Evolutionary conservation across 1,284 basidiomycete genomes (phyloP).

Genomic region (Boletellus dicymbophilus): DNA sequence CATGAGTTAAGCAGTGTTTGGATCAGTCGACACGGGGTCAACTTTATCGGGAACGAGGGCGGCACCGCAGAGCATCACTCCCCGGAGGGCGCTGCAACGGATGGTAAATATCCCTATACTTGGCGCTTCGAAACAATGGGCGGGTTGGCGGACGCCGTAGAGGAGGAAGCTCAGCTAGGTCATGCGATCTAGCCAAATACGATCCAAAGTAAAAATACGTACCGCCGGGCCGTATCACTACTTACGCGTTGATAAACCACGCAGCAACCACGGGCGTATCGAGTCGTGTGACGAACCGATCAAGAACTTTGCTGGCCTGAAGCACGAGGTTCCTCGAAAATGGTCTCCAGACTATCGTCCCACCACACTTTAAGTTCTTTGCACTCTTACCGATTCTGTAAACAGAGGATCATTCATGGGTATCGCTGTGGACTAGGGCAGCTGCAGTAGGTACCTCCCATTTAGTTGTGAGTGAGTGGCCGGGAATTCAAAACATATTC

Average conservation of each 20-base stretch:
- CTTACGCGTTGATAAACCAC: too few species aligned
- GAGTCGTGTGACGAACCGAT: too few species aligned
- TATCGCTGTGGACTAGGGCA: too few species aligned
- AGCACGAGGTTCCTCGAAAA: too few species aligned
- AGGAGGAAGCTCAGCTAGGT: slow-evolving; percentile 14
- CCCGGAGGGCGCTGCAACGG: slow-evolving; percentile 18
- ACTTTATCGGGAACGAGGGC: slow-evolving; percentile 37
- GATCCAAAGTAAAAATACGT: slow-evolving; percentile 3
- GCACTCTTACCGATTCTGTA: too few species aligned
- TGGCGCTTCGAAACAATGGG: slow-evolving; percentile 60
- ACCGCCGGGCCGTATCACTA: too few species aligned
- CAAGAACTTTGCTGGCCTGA: too few species aligned
- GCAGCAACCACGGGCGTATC: too few species aligned
- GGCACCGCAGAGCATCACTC: neutral
- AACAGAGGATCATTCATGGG: slow-evolving; percentile 1
- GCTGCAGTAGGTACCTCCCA: too few species aligned
- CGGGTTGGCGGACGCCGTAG: slow-evolving; percentile 56
- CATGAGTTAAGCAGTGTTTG: slow-evolving; percentile 57
- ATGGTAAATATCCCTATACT: slow-evolving; percentile 34
- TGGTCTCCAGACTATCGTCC: too few species aligned
- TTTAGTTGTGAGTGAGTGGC: too few species aligned
- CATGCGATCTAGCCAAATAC: slow-evolving; percentile 5
- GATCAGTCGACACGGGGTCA: slow-evolving; percentile 58
- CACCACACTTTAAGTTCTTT: neutral
- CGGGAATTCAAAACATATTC: too few species aligned